Percentiles rank a stretch among this genome's conserved stretches.
Conservation (phyloP, 2,329 filamentous ascomycete species). For the Apiospora kogelbergensis region DNA sequence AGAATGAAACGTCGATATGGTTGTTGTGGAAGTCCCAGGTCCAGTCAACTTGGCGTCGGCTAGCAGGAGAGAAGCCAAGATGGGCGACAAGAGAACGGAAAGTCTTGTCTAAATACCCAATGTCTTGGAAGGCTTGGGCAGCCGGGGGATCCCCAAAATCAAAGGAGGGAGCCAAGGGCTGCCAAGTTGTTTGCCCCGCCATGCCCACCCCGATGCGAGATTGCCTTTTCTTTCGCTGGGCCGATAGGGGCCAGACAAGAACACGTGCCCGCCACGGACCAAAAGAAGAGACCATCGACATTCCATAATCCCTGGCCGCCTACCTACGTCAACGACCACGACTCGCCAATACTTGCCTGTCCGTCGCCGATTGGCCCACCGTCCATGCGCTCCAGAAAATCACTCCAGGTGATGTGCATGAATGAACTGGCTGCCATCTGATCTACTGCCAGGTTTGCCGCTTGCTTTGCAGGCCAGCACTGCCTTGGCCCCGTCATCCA, state of each 20-base stretch:
- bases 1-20: background rate
- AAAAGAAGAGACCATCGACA: too few relatives aligned
- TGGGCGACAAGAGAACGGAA: background rate
- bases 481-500: background rate
- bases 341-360: background rate
- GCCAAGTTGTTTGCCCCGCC: background rate
- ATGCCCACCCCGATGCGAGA: background rate
- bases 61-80: background rate
- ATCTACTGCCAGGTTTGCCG: background rate
- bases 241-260: background rate
- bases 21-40: background rate
- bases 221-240: background rate
- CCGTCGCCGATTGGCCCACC: too few relatives aligned
- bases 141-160: background rate
- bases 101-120: constrained; percentile 2
- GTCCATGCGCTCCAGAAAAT: background rate
- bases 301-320: background rate
- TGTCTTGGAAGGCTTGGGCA: too few relatives aligned
- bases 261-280: too few relatives aligned
- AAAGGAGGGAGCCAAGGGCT: background rate
- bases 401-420: background rate
- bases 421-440: background rate
- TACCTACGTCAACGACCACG: background rate
- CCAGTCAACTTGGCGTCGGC: background rate
- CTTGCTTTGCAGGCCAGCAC: background rate